These are phyloP conservation scores for Neonectria neomacrospora DNA, from an alignment of 2,329 filamentous ascomycete genomes.

Conservation along the genomic window DNA sequence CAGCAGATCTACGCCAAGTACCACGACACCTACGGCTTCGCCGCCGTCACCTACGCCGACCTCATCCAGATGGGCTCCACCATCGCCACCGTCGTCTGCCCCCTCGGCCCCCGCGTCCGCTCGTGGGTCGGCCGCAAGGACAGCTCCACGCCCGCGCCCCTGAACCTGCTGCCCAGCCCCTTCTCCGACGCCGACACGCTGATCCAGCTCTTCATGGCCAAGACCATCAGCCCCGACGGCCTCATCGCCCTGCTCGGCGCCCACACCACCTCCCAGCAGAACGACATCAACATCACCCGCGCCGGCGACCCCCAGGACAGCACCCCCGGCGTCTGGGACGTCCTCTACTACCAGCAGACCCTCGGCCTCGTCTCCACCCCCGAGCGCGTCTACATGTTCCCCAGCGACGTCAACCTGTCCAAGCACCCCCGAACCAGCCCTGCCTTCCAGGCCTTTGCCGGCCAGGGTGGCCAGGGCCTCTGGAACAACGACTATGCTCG, in stretches of 20 bases:
- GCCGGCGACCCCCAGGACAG: slow-evolving; percentile 61
- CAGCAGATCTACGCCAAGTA: slow-evolving; percentile 55
- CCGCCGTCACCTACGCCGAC: slow-evolving; percentile 62
- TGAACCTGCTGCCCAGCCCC: slow-evolving; percentile 56
- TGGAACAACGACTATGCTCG: slow-evolving; percentile 62
- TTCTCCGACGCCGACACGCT: slow-evolving; percentile 59
- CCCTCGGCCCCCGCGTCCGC: slow-evolving; percentile 58
- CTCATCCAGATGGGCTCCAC: slow-evolving; percentile 64
- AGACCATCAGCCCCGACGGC: slow-evolving; percentile 63
- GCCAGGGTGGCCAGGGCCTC: slow-evolving; percentile 46
- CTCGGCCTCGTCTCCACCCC: slow-evolving; percentile 45
- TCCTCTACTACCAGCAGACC: slow-evolving; percentile 60
- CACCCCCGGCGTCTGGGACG: slow-evolving; percentile 65
- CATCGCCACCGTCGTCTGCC: slow-evolving; percentile 60
- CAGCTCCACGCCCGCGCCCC: slow-evolving; percentile 51
- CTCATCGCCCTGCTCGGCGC: slow-evolving; percentile 66
- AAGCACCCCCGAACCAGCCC: slow-evolving; percentile 49
- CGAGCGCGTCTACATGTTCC: slow-evolving; percentile 54
- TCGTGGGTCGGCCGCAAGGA: slow-evolving; percentile 64
- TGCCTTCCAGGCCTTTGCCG: slow-evolving; percentile 54
- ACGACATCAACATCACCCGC: slow-evolving; percentile 53
- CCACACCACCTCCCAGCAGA: slow-evolving; percentile 63
- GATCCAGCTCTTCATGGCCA: slow-evolving; percentile 61
- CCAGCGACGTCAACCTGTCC: slow-evolving; percentile 54
- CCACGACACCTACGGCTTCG: slow-evolving; percentile 45